Evolutionary conservation across 805 yeast genomes (phyloP).

Genomic region (Myxozyma melibiosi): DNA sequence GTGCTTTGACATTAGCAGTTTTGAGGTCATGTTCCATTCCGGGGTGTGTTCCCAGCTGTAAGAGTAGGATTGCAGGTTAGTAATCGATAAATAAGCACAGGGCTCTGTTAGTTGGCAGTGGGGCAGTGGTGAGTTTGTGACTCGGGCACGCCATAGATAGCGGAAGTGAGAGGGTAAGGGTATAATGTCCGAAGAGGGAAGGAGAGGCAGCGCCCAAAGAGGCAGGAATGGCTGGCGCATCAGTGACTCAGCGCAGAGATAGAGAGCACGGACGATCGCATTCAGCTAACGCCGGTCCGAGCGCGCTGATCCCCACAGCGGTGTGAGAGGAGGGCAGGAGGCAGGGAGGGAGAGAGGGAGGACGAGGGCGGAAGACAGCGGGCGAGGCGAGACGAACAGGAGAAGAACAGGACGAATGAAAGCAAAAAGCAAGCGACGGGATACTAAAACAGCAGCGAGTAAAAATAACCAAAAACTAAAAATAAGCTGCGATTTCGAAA

Average conservation of each 20-base stretch:
- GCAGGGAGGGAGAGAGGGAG: background rate
- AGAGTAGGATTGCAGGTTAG: background rate
- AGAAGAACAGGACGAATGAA: no score
- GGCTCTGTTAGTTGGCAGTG: background rate
- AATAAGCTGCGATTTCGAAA: no score
- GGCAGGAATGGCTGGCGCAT: no score
- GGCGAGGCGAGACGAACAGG: no score
- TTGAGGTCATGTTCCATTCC: constrained; percentile 87
- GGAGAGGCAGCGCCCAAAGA: no score
- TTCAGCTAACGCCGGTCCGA: constrained; percentile 1
- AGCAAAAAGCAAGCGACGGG: no score
- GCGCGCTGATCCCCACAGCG: constrained; percentile 4
- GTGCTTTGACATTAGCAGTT: constrained; percentile 77
- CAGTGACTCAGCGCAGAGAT: constrained; percentile 12
- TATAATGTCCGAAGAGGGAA: no score
- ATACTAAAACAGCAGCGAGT: no score
- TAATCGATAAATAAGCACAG: background rate
- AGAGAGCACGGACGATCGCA: constrained; percentile 14
- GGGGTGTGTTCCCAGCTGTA: constrained; percentile 88
- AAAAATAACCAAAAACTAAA: no score
- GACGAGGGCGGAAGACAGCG: no score
- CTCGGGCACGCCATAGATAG: constrained; percentile 3
- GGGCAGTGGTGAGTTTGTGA: no score
- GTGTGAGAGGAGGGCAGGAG: background rate
- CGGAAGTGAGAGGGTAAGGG: background rate